Percentiles rank a stretch among this genome's conserved stretches.
These are phyloP conservation scores for Heterobasidion parviporum DNA, from an alignment of 1,284 basidiomycete genomes.

Conservation along the genomic window DNA sequence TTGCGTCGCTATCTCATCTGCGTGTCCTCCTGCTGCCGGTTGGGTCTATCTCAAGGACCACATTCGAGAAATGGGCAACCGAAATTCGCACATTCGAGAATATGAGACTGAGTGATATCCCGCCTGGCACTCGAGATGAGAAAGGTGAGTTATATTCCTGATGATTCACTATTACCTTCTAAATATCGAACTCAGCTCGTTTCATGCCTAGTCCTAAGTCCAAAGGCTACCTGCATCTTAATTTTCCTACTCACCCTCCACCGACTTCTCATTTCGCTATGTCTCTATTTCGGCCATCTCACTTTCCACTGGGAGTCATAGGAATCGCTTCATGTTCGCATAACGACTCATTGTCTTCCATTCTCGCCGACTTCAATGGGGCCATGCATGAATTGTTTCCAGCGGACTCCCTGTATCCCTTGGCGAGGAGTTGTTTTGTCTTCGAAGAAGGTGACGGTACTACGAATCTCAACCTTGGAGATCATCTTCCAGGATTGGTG, in stretches of 20 bases:
- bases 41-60: slow-evolving; percentile 52
- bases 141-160: slow-evolving; percentile 40
- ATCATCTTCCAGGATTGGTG: slow-evolving; percentile 54
- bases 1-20: slow-evolving; percentile 74
- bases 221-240: slow-evolving; percentile 65
- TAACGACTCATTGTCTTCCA: slow-evolving; percentile 45
- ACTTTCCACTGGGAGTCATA: slow-evolving; percentile 73
- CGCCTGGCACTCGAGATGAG: slow-evolving; percentile 69
- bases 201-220: slow-evolving; percentile 78
- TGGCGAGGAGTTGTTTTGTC: slow-evolving; percentile 69
- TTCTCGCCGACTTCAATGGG: slow-evolving; percentile 60
- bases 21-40: slow-evolving; percentile 73
- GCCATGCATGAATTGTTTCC: slow-evolving; percentile 57
- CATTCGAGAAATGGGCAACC: slow-evolving; percentile 62
- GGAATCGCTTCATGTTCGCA: slow-evolving; percentile 65
- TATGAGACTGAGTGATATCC: slow-evolving; percentile 72
- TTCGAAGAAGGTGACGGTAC: slow-evolving; percentile 67
- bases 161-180: neutral
- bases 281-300: slow-evolving; percentile 66
- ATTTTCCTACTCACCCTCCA: slow-evolving; percentile 63
- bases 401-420: slow-evolving; percentile 59
- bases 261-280: slow-evolving; percentile 48
- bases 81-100: slow-evolving; percentile 65
- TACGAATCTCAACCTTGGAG: slow-evolving; percentile 46
- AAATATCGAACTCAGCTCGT: slow-evolving; percentile 38